phyloP scores from a whole-genome alignment of 306 rosid genomes.

The Gastrolobium bilobum region DNA sequence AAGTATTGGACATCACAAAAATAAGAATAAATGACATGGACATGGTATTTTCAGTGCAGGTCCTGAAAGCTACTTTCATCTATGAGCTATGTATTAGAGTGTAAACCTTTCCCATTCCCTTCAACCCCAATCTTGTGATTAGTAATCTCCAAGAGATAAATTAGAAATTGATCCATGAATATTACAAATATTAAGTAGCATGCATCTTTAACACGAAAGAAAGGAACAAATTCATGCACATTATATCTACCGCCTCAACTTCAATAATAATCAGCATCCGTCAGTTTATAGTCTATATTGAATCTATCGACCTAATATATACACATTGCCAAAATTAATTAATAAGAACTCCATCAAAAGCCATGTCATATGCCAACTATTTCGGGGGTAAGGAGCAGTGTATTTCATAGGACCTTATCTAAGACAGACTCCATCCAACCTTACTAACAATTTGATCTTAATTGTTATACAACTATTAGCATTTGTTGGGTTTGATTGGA shows the following conservation, averaged over 20 bases:
- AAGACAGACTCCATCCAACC: neutral
- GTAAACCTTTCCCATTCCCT: neutral
- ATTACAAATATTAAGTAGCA: neutral
- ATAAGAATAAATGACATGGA: conserved; percentile 5
- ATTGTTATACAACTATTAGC: neutral
- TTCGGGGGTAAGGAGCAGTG: no score
- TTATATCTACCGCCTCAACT: conserved; percentile 17
- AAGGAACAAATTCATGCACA: conserved; percentile 9
- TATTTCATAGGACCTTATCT: no score
- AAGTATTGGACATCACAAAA: neutral
- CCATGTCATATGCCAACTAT: neutral
- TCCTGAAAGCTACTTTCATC: neutral
- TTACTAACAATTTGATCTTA: conserved; percentile 14
- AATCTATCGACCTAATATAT: neutral
- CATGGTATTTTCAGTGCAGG: neutral
- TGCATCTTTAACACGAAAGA: neutral
- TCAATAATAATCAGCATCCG: neutral
- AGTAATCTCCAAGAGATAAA: conserved; percentile 4
- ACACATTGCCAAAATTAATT: conserved; percentile 11
- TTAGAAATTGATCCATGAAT: conserved; percentile 22
- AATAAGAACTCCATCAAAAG: neutral
- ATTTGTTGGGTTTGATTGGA: conserved; percentile 32
- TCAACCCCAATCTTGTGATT: neutral
- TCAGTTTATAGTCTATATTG: neutral
- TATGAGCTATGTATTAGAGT: neutral